phyloP scores from a whole-genome alignment of 495 filamentous ascomycete genomes.

The Saxophila tyrrhenica region DNA sequence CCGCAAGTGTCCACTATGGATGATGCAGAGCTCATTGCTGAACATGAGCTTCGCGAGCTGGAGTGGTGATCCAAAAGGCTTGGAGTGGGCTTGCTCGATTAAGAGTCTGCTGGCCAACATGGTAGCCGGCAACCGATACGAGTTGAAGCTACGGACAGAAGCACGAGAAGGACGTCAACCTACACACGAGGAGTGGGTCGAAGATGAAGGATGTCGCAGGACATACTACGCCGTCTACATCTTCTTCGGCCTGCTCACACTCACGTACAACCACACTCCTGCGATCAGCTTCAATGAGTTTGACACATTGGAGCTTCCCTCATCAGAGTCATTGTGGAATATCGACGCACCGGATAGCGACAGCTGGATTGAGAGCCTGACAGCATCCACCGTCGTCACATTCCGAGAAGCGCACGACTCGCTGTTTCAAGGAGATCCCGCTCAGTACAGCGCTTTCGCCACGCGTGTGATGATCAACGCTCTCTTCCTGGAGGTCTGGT shows the following conservation, averaged over 20 bases:
- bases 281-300: slow-evolving; percentile 97
- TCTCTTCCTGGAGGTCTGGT: slow-evolving; percentile 96
- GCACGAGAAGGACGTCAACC: slow-evolving; percentile 67
- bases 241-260: slow-evolving; percentile 91
- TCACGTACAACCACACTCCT: slow-evolving; percentile 96
- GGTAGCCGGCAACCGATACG: slow-evolving; percentile 95
- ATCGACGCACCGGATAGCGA: slow-evolving; percentile 67
- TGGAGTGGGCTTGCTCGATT: slow-evolving; percentile 98
- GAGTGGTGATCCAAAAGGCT: slow-evolving; percentile 94
- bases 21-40: slow-evolving; percentile 87
- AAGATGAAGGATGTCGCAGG: slow-evolving; percentile 89
- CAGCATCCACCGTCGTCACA: slow-evolving; percentile 58
- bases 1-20: slow-evolving; percentile 94
- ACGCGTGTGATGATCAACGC: slow-evolving; percentile 99
- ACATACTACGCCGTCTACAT: slow-evolving; percentile 99
- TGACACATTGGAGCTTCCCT: slow-evolving; percentile 82
- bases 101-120: slow-evolving; percentile 96
- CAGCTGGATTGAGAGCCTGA: slow-evolving; percentile 67
- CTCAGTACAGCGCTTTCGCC: slow-evolving; percentile 92
- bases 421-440: slow-evolving; percentile 82
- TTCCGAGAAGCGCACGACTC: slow-evolving; percentile 91
- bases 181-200: slow-evolving; percentile 84
- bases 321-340: slow-evolving; percentile 92
- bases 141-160: slow-evolving; percentile 83
- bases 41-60: slow-evolving; percentile 99